A percentile compares a stretch with the other conserved stretches of the same genome.
Conservation (phyloP, 768 basidiomycete genomes). For the Filobasidium wieringae region DNA sequence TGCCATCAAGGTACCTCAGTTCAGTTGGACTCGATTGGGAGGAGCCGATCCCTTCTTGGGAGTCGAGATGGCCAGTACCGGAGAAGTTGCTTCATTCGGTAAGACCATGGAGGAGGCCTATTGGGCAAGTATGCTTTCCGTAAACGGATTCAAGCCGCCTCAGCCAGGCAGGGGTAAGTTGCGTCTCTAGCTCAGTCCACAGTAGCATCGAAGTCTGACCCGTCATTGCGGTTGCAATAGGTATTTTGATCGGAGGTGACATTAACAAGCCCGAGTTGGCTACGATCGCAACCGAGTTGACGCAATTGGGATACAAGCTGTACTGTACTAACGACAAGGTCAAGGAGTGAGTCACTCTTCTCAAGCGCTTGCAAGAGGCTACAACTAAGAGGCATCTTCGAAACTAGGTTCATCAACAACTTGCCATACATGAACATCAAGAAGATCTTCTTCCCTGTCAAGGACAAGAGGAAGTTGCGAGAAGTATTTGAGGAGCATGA, state of each 20-base stretch:
- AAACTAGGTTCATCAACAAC: not conserved
- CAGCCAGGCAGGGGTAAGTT: slow-evolving; percentile 63
- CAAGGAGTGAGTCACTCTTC: too few species aligned
- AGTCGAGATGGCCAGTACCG: slow-evolving; percentile 96
- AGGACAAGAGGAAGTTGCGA: slow-evolving; percentile 87
- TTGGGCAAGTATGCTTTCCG: slow-evolving; percentile 45
- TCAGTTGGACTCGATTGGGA: slow-evolving; percentile 91
- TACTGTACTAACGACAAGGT: slow-evolving; percentile 60
- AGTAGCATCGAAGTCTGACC: too few species aligned
- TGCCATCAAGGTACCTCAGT: slow-evolving; percentile 94
- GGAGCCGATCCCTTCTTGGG: slow-evolving; percentile 96
- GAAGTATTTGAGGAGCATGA: slow-evolving; percentile 52
- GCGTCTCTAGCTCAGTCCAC: too few species aligned
- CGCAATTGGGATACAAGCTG: slow-evolving; percentile 85
- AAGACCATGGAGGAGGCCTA: slow-evolving; percentile 79
- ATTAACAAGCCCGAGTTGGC: slow-evolving; percentile 74
- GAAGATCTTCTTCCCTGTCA: slow-evolving; percentile 89
- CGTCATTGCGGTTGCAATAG: too few species aligned
- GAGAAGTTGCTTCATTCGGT: slow-evolving; percentile 93
- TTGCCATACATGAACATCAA: too few species aligned
- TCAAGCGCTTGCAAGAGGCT: too few species aligned
- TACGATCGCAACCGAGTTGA: slow-evolving; percentile 63
- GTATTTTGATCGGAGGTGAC: slow-evolving; percentile 88
- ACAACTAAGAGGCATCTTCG: too few species aligned
- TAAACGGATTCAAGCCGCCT: slow-evolving; percentile 90